phyloP scores from a whole-genome alignment of 2,329 filamentous ascomycete genomes.

The Phoma sp. region DNA sequence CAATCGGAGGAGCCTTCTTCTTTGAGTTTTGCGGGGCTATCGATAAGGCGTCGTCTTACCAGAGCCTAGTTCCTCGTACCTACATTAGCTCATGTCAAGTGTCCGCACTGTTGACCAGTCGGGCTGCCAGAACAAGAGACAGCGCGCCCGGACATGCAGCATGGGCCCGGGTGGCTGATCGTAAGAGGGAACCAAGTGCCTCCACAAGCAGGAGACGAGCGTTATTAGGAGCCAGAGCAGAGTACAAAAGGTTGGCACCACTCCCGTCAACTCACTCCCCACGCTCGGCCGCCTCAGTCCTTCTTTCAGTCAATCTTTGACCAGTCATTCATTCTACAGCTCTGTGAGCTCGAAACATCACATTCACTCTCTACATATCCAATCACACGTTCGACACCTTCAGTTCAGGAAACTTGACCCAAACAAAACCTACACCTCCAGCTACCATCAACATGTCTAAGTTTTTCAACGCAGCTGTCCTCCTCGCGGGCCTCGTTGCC shows the following conservation, averaged over 20 bases:
- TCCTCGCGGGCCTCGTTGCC: constrained; percentile 37
- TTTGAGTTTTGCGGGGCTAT: constrained; percentile 9
- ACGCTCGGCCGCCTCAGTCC: constrained; percentile 27
- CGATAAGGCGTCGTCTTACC: constrained; percentile 10
- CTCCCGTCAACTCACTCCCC: constrained; percentile 1
- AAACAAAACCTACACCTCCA: neutral
- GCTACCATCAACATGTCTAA: constrained; percentile 32
- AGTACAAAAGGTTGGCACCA: constrained; percentile 13
- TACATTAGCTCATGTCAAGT: constrained; percentile 19
- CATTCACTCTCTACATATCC: constrained; percentile 22
- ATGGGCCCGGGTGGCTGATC: constrained; percentile 15
- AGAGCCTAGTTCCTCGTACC: constrained; percentile 16
- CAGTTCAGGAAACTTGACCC: constrained; percentile 11
- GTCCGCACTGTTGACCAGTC: constrained; percentile 10
- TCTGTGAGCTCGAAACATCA: constrained; percentile 37
- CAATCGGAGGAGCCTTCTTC: constrained; percentile 7
- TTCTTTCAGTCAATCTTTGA: constrained; percentile 36
- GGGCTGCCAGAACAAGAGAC: constrained; percentile 1
- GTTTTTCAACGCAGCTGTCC: constrained; percentile 34
- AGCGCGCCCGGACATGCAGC: constrained; percentile 7
- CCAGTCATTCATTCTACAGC: constrained; percentile 39
- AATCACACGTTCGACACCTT: constrained; percentile 4
- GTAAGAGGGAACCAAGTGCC: constrained; percentile 4
- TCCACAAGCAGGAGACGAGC: constrained; percentile 8
- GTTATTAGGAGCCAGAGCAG: neutral